phyloP scores from a whole-genome alignment of 192 early-diverging fungal species.

The Coemansia sp. region DNA sequence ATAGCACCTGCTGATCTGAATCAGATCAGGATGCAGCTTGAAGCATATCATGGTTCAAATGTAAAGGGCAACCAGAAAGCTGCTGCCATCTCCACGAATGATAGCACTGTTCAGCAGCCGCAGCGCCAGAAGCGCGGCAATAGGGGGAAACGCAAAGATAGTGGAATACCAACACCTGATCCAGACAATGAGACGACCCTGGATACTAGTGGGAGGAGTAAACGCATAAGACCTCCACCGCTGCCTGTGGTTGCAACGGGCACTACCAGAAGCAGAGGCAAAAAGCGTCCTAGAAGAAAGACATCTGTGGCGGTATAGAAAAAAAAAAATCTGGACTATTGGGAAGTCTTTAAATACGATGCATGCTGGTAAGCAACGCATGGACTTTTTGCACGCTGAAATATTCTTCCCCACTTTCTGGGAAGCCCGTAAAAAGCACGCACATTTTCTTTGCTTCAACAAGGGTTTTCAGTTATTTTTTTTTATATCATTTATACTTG shows the following conservation, averaged over 20 bases:
- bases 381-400: background rate
- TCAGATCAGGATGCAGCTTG: constrained; percentile 12
- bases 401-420: background rate
- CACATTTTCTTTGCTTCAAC: background rate
- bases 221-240: background rate
- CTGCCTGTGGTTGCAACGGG: background rate
- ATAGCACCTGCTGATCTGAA: constrained; percentile 22
- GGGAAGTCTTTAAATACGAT: background rate
- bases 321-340: background rate
- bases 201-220: background rate
- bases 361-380: background rate
- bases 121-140: constrained; percentile 1
- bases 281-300: constrained; percentile 29
- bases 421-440: background rate
- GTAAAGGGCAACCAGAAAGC: constrained; percentile 1
- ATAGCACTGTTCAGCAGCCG: background rate
- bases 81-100: background rate
- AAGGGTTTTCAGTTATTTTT: background rate
- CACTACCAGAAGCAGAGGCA: constrained; percentile 18
- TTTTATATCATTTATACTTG: constrained; percentile 1
- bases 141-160: background rate
- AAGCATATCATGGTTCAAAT: background rate
- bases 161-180: background rate
- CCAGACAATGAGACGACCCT: background rate
- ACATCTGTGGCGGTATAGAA: constrained; percentile 2